Percentiles rank a stretch among this genome's conserved stretches.
Evolutionary conservation across 805 yeast species (phyloP).

Genomic region (Cyberlindnera petersonii): DNA sequence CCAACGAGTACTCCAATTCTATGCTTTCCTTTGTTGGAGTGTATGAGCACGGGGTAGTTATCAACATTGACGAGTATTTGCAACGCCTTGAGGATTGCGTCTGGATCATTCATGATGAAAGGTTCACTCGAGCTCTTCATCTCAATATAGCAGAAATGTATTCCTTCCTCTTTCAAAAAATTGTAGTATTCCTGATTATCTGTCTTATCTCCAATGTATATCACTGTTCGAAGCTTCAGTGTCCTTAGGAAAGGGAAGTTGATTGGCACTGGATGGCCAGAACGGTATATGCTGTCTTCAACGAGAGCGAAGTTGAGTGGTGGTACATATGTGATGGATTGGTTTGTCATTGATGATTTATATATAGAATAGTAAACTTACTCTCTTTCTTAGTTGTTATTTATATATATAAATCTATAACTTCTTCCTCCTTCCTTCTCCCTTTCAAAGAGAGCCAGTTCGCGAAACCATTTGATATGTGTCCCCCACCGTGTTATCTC

Average conservation of each 20-base stretch:
- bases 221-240: conserved; percentile 69
- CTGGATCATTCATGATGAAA: conserved; percentile 54
- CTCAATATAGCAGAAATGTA: conserved; percentile 53
- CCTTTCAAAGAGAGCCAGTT: too few relatives aligned
- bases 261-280: conserved; percentile 90
- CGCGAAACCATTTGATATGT: too few relatives aligned
- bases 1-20: conserved; percentile 94
- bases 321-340: conserved; percentile 53
- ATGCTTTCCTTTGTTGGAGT: conserved; percentile 95
- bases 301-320: conserved; percentile 90
- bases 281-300: conserved; percentile 80
- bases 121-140: conserved; percentile 78
- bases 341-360: conserved; percentile 1
- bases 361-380: too few relatives aligned
- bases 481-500: too few relatives aligned
- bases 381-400: neutral
- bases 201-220: conserved; percentile 76
- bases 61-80: conserved; percentile 53
- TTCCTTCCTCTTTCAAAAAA: conserved; percentile 58
- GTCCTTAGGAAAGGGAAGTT: conserved; percentile 77
- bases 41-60: conserved; percentile 84
- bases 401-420: too few relatives aligned
- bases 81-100: conserved; percentile 53
- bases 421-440: too few relatives aligned
- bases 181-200: conserved; percentile 60